Base-by-base conservation (phyloP, 257 asterid genomes). In the Cruciata laevipes region DNA sequence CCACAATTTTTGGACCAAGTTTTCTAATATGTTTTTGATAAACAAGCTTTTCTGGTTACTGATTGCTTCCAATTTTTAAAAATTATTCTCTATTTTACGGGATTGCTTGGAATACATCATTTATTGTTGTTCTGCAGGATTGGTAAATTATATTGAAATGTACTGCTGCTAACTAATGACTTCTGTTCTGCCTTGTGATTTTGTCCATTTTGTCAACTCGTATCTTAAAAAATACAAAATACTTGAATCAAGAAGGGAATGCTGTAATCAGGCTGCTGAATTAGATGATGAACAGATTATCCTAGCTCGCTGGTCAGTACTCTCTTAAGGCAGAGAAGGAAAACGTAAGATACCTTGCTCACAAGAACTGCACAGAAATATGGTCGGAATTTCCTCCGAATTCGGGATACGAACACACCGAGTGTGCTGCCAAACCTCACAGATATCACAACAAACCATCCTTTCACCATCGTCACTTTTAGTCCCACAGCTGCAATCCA, bases 341-440 rank as follows among this genome's bases (percentile, higher is more conserved):
- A 94, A 80, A 32, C 75, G 80, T 72, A 86, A 55, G 53, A 94
- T 82, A 44, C 83, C 86, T 30, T 88, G 88, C 72, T 94, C 99
- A 51, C 99, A 94, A 5, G 72, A 74, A 62, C 59, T 74, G 78
- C 99, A 94, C 9, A 94, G 70, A 69, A 83, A 94, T 75, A 90
- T 86, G 42, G 37, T 74, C 0, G 97, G 97, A 51, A 84, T 70
- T 35, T 77, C 84, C 52, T 84, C 87, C 30, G 37, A 64, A 23
- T 84, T 88, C 9, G 88, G 91, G 37, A 88, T 81, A 37, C 76
- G 75, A 65, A 84, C 87, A 72, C 97, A 88, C 14, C 90, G 77
- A 6, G 96, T 84, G 72, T 90, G 99, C 60, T 90, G 96, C 95
- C 89, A 80, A 61, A 84, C 96, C 65, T 89, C 95, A 66, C 97